These are phyloP conservation scores for Candida germanica DNA, from an alignment of 805 yeast genomes.

Conservation along the genomic window DNA sequence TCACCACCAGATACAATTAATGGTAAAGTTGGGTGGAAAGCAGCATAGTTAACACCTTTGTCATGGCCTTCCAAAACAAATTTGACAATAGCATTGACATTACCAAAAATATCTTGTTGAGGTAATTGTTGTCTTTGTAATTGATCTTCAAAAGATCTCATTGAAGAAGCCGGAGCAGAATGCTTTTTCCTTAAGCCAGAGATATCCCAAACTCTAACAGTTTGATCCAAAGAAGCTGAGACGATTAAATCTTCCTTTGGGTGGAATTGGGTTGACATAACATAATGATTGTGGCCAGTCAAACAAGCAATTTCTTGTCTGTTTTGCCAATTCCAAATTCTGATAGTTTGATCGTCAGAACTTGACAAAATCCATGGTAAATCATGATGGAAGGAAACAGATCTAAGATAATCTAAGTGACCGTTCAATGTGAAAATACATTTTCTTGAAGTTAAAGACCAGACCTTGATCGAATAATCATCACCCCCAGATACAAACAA, in stretches of 20 bases:
- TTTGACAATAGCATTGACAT: conserved; percentile 90
- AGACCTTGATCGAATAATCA: conserved; percentile 90
- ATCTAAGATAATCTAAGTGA: conserved; percentile 92
- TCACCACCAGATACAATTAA: conserved; percentile 94
- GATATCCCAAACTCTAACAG: conserved; percentile 99
- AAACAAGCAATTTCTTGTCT: conserved; percentile 95
- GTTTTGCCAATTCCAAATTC: conserved; percentile 99
- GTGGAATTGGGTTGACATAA: conserved; percentile 97
- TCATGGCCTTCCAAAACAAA: conserved; percentile 97
- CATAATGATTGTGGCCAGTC: conserved; percentile 98
- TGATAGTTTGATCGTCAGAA: conserved; percentile 96
- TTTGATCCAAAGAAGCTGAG: conserved; percentile 93
- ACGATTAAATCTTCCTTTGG: conserved; percentile 93
- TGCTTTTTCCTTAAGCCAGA: conserved; percentile 92
- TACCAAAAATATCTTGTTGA: conserved; percentile 91
- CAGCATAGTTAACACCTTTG: conserved; percentile 97
- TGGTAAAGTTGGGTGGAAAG: conserved; percentile 96
- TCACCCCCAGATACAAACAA: conserved; percentile 97
- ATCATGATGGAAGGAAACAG: conserved; percentile 91
- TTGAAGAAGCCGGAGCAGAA: conserved; percentile 63
- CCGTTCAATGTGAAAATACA: conserved; percentile 90
- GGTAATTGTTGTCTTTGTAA: conserved; percentile 61
- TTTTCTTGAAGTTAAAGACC: conserved; percentile 91
- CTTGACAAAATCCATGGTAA: conserved; percentile 96
- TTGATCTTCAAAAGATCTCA: conserved; percentile 51